Evolutionary conservation across 2,329 filamentous ascomycete species (phyloP), one percentile per base, ranked within the genome.

Genomic region (Coccinonectria pachysandricola): DNA sequence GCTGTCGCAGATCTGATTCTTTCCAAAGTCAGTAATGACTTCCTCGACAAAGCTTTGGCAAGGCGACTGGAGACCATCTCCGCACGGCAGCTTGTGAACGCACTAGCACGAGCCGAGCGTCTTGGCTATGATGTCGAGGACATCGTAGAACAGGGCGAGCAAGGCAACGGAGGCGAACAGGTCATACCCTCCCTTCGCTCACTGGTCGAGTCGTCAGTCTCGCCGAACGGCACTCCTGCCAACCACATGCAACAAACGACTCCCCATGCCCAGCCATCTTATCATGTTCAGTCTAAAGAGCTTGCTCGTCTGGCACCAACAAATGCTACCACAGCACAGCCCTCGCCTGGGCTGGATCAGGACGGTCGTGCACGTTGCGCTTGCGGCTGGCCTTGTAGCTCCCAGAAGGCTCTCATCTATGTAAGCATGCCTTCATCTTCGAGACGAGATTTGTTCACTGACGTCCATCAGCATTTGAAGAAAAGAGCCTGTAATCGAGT

Each of bases 41-140:
- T 75, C 28, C 54, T 74, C 2, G 69, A 73, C 40, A 59, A 54
- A 28, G 66, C 60, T 4, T 42, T 75, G n/a, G 61, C 64, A 11
- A 54, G 49, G 28, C 64, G 70, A 0, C 53, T 75, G 4, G 55
- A 57, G 23, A 69, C 65, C 2, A 73, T 75, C 26, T 59, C 61
- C 7, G 68, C 67, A 1, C 60, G 65, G 14, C 57, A 62, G 9
- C 57, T 75, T 3, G 64, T 75, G 27, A 72, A 73, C 31, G 65
- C 68, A 9, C 56, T 75, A 12, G 69, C 69, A 2, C 56, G 62
- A 18, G 68, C 69, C 2, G 66, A 71, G 38, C 65, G 71, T 3
- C 57, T 75, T 0, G 71, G 71, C 3, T 75, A 74, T 29, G 62
- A 71, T 25, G 51, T 55, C 0, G 49, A 53, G 16, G 70, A 74